Evolutionary conservation across 805 yeast species (phyloP).

Genomic region (Lachancea quebecensis): DNA sequence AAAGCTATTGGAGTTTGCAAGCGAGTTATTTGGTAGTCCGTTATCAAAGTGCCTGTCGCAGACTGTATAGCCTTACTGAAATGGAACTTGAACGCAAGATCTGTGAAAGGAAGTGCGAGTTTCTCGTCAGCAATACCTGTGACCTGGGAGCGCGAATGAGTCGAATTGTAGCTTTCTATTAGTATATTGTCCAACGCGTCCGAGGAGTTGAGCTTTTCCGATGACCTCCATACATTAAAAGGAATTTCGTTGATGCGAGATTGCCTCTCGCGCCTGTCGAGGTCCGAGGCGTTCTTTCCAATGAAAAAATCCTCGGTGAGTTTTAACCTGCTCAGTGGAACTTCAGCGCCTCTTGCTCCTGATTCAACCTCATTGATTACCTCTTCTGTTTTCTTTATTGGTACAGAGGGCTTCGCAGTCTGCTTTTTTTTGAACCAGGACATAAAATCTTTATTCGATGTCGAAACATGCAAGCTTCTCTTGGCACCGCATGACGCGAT

Average conservation of each 20-base stretch:
- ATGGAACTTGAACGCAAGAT: conserved; percentile 32
- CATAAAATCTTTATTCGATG: conserved; percentile 26
- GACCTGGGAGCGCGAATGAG: neutral
- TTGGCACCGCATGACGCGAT: neutral
- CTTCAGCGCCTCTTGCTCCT: conserved; percentile 18
- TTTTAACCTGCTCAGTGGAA: conserved; percentile 18
- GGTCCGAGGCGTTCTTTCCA: conserved; percentile 23
- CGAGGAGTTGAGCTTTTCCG: conserved; percentile 20
- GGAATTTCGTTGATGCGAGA: conserved; percentile 17
- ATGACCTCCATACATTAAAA: conserved; percentile 33
- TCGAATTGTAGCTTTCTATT: conserved; percentile 10
- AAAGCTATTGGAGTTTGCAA: conserved; percentile 26
- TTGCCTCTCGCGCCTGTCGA: conserved; percentile 10
- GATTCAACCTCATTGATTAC: conserved; percentile 34
- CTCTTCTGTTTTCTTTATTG: conserved; percentile 24
- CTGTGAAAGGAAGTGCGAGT: conserved; percentile 19
- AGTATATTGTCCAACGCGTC: conserved; percentile 24
- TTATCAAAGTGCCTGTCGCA: conserved; percentile 33
- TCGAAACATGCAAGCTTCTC: neutral
- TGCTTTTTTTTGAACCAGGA: conserved; percentile 36
- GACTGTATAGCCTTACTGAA: conserved; percentile 32
- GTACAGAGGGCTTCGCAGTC: conserved; percentile 15
- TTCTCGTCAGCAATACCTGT: conserved; percentile 11
- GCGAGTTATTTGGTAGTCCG: conserved; percentile 34
- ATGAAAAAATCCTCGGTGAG: conserved; percentile 26